A percentile compares a stretch with the other conserved stretches of the same genome.
phyloP scores from a whole-genome alignment of 2,329 filamentous ascomycete species.

The Drechmeria coniospora region DNA sequence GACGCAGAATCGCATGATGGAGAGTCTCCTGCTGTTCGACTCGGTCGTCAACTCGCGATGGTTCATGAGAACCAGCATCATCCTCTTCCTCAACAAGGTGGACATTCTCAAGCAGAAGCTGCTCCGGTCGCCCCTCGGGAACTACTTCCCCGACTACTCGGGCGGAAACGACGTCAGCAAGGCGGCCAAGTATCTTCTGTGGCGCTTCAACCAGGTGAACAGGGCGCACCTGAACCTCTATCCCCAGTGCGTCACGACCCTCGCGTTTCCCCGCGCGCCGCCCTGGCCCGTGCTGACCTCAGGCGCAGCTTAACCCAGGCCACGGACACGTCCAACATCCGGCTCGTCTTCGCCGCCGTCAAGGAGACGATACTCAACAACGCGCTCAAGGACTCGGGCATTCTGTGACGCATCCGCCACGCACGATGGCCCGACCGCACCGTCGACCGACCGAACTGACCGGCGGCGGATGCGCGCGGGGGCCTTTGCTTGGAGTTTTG shows the following conservation, averaged over 20 bases:
- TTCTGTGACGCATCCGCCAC: constrained; percentile 45
- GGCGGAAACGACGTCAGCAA: constrained; percentile 96
- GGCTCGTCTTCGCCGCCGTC: constrained; percentile 91
- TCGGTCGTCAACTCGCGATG: constrained; percentile 97
- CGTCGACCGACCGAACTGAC: constrained; percentile 6
- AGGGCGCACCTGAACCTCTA: constrained; percentile 90
- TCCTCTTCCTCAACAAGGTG: constrained; percentile 97
- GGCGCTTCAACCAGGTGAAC: constrained; percentile 98
- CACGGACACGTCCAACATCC: constrained; percentile 96
- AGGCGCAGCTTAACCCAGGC: constrained; percentile 76
- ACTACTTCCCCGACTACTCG: constrained; percentile 96
- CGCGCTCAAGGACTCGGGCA: constrained; percentile 92
- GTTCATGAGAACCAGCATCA: constrained; percentile 99
- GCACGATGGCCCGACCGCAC: constrained; percentile 1
- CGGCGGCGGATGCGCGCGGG: constrained; percentile 1
- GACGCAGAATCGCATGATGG: constrained; percentile 93
- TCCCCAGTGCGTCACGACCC: constrained; percentile 58
- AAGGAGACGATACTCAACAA: constrained; percentile 99
- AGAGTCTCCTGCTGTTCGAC: constrained; percentile 89
- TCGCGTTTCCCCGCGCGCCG: too few relatives aligned
- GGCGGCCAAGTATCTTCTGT: constrained; percentile 91
- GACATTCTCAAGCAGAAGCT: constrained; percentile 96
- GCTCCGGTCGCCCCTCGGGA: constrained; percentile 71
- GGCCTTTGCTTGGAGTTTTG: constrained; percentile 7
- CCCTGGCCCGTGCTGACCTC: too few relatives aligned